phyloP scores from a whole-genome alignment of 1,284 basidiomycete genomes.

The Flammula alnicola region DNA sequence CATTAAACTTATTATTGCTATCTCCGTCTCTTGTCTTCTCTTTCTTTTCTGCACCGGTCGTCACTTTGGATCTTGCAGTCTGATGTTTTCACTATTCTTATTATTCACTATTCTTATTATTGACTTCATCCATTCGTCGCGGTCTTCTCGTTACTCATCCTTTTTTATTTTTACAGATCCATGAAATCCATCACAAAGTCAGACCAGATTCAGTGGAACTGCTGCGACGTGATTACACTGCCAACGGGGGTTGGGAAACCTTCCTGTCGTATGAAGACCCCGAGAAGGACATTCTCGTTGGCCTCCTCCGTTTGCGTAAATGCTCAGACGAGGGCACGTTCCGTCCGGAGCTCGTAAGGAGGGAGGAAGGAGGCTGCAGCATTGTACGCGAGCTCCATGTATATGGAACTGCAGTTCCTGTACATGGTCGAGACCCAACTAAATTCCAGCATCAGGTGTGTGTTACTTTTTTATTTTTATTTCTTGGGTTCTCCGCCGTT shows the following conservation, averaged over 20 bases:
- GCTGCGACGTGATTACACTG: conserved; percentile 94
- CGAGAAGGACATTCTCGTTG: conserved; percentile 94
- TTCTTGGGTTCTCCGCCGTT: background rate
- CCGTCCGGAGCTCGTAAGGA: conserved; percentile 85
- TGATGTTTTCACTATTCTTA: background rate
- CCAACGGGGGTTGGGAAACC: conserved; percentile 99
- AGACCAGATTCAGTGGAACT: conserved; percentile 96
- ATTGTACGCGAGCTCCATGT: conserved; percentile 98
- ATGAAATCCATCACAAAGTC: conserved; percentile 98
- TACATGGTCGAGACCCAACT: conserved; percentile 96
- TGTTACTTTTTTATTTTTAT: conserved; percentile 5
- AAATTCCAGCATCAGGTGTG: conserved; percentile 94
- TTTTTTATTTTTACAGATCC: conserved; percentile 61
- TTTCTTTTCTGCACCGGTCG: conserved; percentile 4
- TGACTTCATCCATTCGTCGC: conserved; percentile 6
- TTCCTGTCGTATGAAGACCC: conserved; percentile 99
- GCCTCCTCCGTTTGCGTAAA: conserved; percentile 90
- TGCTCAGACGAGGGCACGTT: conserved; percentile 97
- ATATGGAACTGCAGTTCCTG: conserved; percentile 98
- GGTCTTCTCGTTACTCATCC: conserved; percentile 12
- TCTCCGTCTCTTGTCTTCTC: conserved; percentile 1
- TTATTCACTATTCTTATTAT: background rate
- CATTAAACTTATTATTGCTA: background rate
- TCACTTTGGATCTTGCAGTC: conserved; percentile 3
- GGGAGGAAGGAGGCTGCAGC: conserved; percentile 84